Evolutionary conservation across 2,329 filamentous ascomycete genomes (phyloP), one percentile per base, ranked within the genome.

Genomic region (Colletotrichum abscissum): DNA sequence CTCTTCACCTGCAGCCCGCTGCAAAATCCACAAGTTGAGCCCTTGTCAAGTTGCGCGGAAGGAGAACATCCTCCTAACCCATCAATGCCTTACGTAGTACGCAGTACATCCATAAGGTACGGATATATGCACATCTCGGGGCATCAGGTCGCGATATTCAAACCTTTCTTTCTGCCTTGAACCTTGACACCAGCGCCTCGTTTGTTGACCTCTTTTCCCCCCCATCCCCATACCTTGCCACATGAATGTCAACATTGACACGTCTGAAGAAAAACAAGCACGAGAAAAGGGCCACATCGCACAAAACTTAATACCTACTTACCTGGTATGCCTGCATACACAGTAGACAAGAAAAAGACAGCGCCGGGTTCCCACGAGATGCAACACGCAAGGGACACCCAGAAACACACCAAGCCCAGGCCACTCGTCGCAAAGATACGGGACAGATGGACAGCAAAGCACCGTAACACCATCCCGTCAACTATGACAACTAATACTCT

Each of bases 41-140:
- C 58, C 38, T 42, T 42, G 38, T 42, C 33, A 38, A 38, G 35
- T 42, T 30, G 22, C 46, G 33, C 14, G 19, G 28, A 19, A 46
- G 19, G 57, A 72, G 52, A 59, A 52, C 14, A 28, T 62, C 49
- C 22, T 35, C 69, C 56, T 67, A 33, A 14, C 63, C 59, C 58
- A 64, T 72, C 30, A 64, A 58, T 72, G 65, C 69, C 58, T 59
- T 63, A 69, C 38, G 16, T 57, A 16, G 14, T 63, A 68, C 38
- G 14, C 8, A 30, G 30, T 35, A 35, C 33, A 35, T 5, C 33
- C 33, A 35, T 35, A 33, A 33, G 30, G 30, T 33, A 35, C 33
- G 33, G 11, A 35, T 57, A 38, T 35, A 28, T 65, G 30, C 19
- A 49, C 54, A 46, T 35, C 24, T 28, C 58, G 30, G 28, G 16